A percentile compares a stretch with the other conserved stretches of the same genome.
Evolutionary conservation across 768 basidiomycete species (phyloP).

Genomic region (Boletus huronensis): DNA sequence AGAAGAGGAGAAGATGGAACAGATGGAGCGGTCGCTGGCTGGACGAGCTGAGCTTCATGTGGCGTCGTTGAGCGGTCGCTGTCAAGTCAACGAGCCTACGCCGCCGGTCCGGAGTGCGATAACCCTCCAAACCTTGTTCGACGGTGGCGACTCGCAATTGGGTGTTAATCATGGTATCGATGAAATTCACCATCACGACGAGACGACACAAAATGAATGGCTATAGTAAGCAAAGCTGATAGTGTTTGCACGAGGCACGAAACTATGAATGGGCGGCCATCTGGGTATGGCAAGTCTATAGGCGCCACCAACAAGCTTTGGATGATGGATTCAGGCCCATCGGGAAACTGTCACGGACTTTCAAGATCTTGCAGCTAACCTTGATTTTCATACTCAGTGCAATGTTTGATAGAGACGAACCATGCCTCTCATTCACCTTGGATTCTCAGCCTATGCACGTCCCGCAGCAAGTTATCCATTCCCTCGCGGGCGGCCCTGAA

Average conservation of each 20-base stretch:
- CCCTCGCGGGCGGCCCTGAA: slow-evolving; percentile 41
- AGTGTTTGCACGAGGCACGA: slow-evolving; percentile 12
- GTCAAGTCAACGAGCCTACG: slow-evolving; percentile 16
- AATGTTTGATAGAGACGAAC: not conserved
- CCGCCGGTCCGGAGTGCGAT: not conserved
- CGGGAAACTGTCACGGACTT: slow-evolving; percentile 25
- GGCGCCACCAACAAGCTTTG: slow-evolving; percentile 17
- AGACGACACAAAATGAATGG: slow-evolving; percentile 10
- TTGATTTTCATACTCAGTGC: slow-evolving; percentile 11
- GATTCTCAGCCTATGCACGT: slow-evolving; percentile 14
- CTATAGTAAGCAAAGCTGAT: not conserved
- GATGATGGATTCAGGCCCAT: not conserved
- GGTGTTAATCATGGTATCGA: slow-evolving; percentile 14
- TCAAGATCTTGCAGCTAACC: slow-evolving; percentile 16
- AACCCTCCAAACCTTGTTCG: not conserved
- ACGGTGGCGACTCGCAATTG: not conserved
- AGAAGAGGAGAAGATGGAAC: slow-evolving; percentile 11
- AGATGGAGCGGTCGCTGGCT: slow-evolving; percentile 14
- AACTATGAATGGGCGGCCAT: slow-evolving; percentile 22
- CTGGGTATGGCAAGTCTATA: slow-evolving; percentile 5
- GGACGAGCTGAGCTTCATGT: slow-evolving; percentile 16
- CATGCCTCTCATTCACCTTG: slow-evolving; percentile 8
- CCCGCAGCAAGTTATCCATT: slow-evolving; percentile 35
- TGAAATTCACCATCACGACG: slow-evolving; percentile 16
- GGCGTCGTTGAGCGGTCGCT: slow-evolving; percentile 8